Percentiles rank a stretch among this genome's conserved stretches.
Conservation (phyloP, 2,329 filamentous ascomycete genomes). For the Arthroderma uncinatum region DNA sequence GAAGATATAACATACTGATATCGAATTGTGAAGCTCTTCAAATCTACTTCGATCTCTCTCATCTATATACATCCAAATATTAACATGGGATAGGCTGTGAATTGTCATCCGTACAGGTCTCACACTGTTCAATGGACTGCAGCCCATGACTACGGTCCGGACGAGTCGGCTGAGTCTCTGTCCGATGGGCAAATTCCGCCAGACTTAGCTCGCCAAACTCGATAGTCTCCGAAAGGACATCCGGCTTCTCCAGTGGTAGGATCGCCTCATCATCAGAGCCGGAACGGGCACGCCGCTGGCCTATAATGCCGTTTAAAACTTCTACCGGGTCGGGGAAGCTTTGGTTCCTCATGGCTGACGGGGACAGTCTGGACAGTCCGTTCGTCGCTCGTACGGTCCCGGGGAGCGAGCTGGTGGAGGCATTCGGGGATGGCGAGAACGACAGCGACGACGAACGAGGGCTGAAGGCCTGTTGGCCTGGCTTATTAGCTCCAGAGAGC, state of each 20-base stretch:
- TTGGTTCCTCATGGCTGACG: constrained; percentile 25
- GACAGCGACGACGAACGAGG: constrained; percentile 70
- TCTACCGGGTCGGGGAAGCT: constrained; percentile 59
- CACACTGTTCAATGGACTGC: constrained; percentile 64
- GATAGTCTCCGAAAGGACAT: constrained; percentile 50
- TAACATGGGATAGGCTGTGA: constrained; percentile 7
- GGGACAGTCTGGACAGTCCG: constrained; percentile 43
- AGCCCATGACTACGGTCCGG: constrained; percentile 30
- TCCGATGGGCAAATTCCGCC: constrained; percentile 51
- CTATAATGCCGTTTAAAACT: constrained; percentile 53
- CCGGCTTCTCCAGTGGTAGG: constrained; percentile 23
- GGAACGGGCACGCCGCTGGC: constrained; percentile 17
- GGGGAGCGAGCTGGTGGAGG: constrained; percentile 65
- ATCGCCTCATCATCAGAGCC: constrained; percentile 11
- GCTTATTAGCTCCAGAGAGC: constrained; percentile 57
- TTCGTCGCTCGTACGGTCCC: constrained; percentile 53
- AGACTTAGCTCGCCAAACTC: constrained; percentile 72
- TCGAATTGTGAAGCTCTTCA: constrained; percentile 81
- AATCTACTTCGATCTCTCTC: constrained; percentile 74
- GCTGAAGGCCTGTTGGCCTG: constrained; percentile 50
- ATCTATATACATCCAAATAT: constrained; percentile 36
- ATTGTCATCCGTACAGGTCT: constrained; percentile 20
- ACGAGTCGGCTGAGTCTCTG: constrained; percentile 16
- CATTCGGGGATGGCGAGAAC: constrained; percentile 56
- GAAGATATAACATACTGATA: constrained; percentile 37